phyloP scores from a whole-genome alignment of 768 basidiomycete species.

The Suillus hirtellus region DNA sequence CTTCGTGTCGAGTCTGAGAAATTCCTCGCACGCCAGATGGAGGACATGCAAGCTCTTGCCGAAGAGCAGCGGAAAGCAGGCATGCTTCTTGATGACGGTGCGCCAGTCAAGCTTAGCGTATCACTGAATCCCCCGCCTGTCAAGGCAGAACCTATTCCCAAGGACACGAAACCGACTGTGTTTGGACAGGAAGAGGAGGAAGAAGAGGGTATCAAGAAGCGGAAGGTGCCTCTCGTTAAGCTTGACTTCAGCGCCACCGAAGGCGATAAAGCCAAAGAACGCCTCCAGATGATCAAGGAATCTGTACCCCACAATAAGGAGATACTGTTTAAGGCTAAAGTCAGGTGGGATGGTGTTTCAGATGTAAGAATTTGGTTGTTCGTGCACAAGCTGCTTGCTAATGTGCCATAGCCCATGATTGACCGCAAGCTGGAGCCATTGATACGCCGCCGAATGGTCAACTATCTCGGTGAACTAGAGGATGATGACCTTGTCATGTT shows the following conservation, averaged over 20 bases:
- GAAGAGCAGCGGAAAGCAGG: constrained; percentile 91
- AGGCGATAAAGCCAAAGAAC: constrained; percentile 76
- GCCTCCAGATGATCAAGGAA: constrained; percentile 73
- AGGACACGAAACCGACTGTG: constrained; percentile 57
- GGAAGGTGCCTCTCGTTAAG: constrained; percentile 85
- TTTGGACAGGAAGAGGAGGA: constrained; percentile 88
- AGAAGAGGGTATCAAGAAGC: constrained; percentile 72
- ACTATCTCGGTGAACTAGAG: constrained; percentile 88
- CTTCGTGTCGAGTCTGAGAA: constrained; percentile 89
- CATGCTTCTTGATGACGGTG: constrained; percentile 87
- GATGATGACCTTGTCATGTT: constrained; percentile 95
- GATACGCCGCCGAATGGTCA: constrained; percentile 78
- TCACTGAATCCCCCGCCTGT: constrained; percentile 54
- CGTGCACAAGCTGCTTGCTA: constrained; percentile 15
- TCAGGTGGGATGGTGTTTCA: constrained; percentile 88
- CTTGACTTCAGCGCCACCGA: constrained; percentile 88
- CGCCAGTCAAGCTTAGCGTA: constrained; percentile 85
- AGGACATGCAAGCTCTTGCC: constrained; percentile 90
- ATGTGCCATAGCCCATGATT: constrained; percentile 59
- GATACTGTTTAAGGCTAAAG: constrained; percentile 76
- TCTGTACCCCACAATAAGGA: constrained; percentile 80
- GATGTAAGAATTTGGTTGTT: constrained; percentile 57
- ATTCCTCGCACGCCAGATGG: constrained; percentile 93
- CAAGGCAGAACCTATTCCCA: constrained; percentile 45
- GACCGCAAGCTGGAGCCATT: constrained; percentile 86